These are phyloP conservation scores for Globisporangium echinulatum DNA, from an alignment of 352 stramenopile genomes.

Conservation along the genomic window DNA sequence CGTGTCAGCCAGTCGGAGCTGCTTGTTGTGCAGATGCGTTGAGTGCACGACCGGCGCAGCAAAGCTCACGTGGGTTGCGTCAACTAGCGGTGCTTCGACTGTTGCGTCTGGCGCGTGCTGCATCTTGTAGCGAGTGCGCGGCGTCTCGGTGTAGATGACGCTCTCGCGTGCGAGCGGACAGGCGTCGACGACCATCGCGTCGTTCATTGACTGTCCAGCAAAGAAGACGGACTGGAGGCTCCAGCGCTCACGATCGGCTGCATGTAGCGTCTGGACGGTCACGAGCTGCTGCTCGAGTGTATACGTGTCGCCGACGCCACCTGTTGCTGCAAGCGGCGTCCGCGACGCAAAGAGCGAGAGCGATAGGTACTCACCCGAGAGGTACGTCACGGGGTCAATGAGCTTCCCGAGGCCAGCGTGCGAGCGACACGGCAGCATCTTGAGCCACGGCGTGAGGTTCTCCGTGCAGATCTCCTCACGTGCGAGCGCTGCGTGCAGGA, in stretches of 20 bases:
- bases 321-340: neutral
- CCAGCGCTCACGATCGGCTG: constrained; percentile 19
- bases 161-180: constrained; percentile 39
- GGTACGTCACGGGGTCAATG: constrained; percentile 62
- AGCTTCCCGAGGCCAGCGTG: constrained; percentile 56
- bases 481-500: constrained; percentile 60
- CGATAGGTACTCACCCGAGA: constrained; percentile 69
- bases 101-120: constrained; percentile 8
- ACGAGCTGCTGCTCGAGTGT: constrained; percentile 54
- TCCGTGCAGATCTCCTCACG: constrained; percentile 85
- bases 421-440: constrained; percentile 76
- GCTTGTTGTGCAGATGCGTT: constrained; percentile 3
- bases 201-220: constrained; percentile 9
- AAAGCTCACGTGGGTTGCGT: neutral
- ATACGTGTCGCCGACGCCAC: constrained; percentile 14
- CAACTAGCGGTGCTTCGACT: neutral
- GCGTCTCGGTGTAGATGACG: constrained; percentile 26
- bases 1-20: constrained; percentile 6
- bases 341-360: constrained; percentile 42
- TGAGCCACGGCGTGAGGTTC: constrained; percentile 86
- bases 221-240: constrained; percentile 49
- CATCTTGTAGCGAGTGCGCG: constrained; percentile 17
- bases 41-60: constrained; percentile 6
- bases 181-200: constrained; percentile 12
- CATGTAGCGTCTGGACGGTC: constrained; percentile 32